These are phyloP conservation scores for Boletus rubescentipes DNA, from an alignment of 768 basidiomycete species.

Conservation along the genomic window DNA sequence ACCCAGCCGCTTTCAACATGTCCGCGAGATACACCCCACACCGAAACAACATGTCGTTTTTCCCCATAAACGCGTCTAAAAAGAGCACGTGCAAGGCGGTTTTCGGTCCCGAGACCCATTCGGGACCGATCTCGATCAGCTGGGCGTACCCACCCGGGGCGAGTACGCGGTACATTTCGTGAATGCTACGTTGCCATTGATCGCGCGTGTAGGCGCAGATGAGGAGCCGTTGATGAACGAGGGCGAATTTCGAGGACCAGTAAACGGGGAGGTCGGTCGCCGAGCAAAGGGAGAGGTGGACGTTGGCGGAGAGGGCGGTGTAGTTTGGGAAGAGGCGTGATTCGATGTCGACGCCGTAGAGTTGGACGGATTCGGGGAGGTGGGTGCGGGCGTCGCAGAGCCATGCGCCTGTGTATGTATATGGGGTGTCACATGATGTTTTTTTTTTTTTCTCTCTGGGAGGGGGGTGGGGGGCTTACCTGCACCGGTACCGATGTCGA, in stretches of 20 bases:
- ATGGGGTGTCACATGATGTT: no score
- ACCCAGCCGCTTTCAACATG: constrained; percentile 21
- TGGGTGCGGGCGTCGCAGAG: constrained; percentile 17
- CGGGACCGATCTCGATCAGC: constrained; percentile 28
- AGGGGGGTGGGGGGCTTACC: no score
- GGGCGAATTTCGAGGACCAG: constrained; percentile 31
- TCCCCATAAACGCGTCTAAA: constrained; percentile 9
- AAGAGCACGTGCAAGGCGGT: constrained; percentile 10
- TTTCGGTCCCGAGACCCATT: constrained; percentile 14
- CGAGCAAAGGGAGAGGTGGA: constrained; percentile 25
- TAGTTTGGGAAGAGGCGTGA: constrained; percentile 18
- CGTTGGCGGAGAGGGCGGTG: constrained; percentile 1
- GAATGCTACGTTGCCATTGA: constrained; percentile 28
- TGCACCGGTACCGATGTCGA: constrained; percentile 25
- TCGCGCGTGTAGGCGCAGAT: constrained; percentile 26
- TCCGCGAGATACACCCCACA: constrained; percentile 15
- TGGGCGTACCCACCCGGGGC: constrained; percentile 34
- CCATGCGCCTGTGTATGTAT: constrained; percentile 24
- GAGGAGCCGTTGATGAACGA: constrained; percentile 35
- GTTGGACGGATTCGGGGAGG: constrained; percentile 17
- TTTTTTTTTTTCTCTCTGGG: no score
- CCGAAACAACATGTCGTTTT: constrained; percentile 7
- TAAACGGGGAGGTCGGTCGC: constrained; percentile 28
- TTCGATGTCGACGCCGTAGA: constrained; percentile 29
- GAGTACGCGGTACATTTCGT: constrained; percentile 33